Evolutionary conservation across 768 basidiomycete species (phyloP), one percentile per base, ranked within the genome.

Genomic region (Leccinum boreale): DNA sequence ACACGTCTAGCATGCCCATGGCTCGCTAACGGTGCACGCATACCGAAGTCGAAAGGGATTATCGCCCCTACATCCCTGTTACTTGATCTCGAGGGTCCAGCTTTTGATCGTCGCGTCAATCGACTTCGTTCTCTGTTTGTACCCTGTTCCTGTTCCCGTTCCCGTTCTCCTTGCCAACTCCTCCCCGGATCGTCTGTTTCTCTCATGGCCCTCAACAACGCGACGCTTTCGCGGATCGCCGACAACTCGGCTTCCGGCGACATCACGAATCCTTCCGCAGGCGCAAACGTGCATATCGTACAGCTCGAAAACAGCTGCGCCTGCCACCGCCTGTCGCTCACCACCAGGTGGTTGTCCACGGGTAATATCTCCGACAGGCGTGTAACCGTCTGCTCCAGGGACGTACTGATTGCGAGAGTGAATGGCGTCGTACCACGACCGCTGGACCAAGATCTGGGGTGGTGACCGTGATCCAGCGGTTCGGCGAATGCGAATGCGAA

Each of bases 251-350:
- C 61, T 5, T 59, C 53, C 1, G 67, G 52, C 10, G 55, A 55
- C 21, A 66, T 62, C 17, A 35, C n/a, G 14, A 55, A 50, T 36
- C 57, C 48, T 17, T 60, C 58, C 11, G 63, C 73, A 0, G 82
- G 75, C 15, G 76, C 67, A 61, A 87, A 79, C 57, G 80, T 73
- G 54, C 86, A 81, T 6, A 80, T 84, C n/a, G 82, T 84, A 65
- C 77, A 85, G 59, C 81, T 77, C 8, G 75, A 70, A 46, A 87
- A 76, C 9, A 86, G 78, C 59, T 86, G 83, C 0, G 84, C 79
- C 59, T 88, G 83, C 85, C 86, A 88, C 59, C 80, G 79, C 53
- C 81, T 63, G 33, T 70, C 68, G 56, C 81, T 79, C 17, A 68
- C 64, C 26, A 84, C 62, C 50, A 82, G 53, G 33, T 64, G 65